A percentile compares a stretch with the other conserved stretches of the same genome.
Conservation (phyloP, 441 rosid genomes). For the Populus tomentosa region DNA sequence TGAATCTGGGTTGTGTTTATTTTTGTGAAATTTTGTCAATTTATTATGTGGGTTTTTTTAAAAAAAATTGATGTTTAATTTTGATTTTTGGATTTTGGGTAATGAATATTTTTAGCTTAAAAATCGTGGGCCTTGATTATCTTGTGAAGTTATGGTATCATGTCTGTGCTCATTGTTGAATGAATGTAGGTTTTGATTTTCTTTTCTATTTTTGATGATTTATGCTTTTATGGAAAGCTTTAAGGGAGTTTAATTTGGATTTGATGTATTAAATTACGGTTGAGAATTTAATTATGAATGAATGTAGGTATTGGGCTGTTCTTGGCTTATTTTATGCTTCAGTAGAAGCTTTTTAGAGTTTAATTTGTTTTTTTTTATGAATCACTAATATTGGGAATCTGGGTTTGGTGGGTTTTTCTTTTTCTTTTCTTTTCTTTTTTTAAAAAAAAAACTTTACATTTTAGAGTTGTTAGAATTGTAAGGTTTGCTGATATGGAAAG, state of each 20-base stretch:
- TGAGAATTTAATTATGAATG: background rate
- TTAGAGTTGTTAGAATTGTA: background rate
- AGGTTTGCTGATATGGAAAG: constrained; percentile 35
- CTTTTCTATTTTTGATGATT: background rate
- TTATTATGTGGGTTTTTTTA: too few species aligned
- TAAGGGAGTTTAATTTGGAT: background rate
- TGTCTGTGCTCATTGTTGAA: background rate
- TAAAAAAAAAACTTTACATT: too few species aligned
- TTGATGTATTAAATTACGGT: background rate
- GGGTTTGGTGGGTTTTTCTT: background rate
- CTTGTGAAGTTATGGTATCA: background rate
- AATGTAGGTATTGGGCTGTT: background rate
- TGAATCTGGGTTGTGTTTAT: background rate
- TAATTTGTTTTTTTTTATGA: background rate
- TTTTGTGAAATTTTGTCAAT: background rate
- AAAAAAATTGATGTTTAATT: background rate
- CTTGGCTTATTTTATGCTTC: background rate
- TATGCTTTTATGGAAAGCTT: background rate
- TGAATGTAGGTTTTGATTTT: background rate
- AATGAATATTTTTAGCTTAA: background rate
- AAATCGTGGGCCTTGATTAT: background rate
- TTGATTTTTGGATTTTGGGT: background rate
- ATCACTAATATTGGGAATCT: background rate
- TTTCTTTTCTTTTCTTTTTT: too few species aligned
- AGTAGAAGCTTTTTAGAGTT: background rate